Evolutionary conservation across 331 rosid genomes (phyloP).

Genomic region (Phaseolus coccineus): DNA sequence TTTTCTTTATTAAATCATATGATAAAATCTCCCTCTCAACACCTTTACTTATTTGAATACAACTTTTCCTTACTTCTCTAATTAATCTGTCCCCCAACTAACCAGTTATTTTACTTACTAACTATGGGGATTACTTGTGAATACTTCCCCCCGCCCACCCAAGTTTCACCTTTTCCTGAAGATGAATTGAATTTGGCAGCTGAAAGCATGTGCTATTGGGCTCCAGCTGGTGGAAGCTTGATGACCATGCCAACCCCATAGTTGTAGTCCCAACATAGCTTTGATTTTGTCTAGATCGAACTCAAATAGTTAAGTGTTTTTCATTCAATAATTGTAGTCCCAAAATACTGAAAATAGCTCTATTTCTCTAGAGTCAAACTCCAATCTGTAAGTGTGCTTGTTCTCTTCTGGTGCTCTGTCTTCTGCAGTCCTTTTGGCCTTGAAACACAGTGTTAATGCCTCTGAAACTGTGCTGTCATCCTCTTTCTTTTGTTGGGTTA

Average conservation of each 20-base stretch:
- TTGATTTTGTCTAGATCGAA: neutral
- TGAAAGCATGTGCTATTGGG: too few species aligned
- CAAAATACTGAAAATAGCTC: neutral
- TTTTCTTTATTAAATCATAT: neutral
- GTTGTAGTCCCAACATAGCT: neutral
- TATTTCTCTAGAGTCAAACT: too few species aligned
- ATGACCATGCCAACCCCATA: neutral
- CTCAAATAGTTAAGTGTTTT: neutral
- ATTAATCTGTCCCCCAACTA: neutral
- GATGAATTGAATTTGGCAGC: too few species aligned
- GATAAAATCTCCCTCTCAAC: constrained; percentile 16
- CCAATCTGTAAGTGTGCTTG: too few species aligned
- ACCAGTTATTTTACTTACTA: neutral
- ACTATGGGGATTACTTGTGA: neutral
- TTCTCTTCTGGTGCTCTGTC: neutral
- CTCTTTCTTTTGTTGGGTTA: neutral
- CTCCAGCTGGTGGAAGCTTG: neutral
- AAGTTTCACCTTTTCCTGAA: too few species aligned
- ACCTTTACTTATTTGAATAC: neutral
- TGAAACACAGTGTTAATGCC: neutral
- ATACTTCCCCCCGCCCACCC: neutral
- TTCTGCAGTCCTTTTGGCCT: neutral
- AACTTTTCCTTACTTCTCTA: neutral
- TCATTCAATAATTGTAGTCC: neutral
- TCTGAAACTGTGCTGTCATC: neutral